Evolutionary conservation across 2,329 filamentous ascomycete genomes (phyloP), one percentile per base, ranked within the genome.

Genomic region (Parascedosporium putredinis): DNA sequence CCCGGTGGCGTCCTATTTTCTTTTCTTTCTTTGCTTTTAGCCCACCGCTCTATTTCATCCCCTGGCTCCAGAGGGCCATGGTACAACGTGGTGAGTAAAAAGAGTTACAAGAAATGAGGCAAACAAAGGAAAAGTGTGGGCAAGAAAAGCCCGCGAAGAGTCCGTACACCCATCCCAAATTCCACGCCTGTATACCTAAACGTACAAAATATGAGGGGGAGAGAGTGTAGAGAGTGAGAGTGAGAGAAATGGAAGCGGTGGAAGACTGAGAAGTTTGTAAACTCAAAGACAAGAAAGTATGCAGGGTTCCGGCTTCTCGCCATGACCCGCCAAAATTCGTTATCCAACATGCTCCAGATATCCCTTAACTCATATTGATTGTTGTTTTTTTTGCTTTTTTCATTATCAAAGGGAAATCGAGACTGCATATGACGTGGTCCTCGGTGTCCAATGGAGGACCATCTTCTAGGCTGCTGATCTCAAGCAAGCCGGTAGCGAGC

Each of bases 181-280:
- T 14, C 38, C 38, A 14, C 38, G 38, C 38, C 38, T 42, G 38
- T 42, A 42, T 42, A 9, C 38, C 38, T 42, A 42, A 40, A 42
- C 38, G 38, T 42, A 42, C 38, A 42, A 23, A 31, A 42, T 42
- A 42, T 42, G 38, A 42, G 38, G 20, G 18, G 20, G 38, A 42
- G 38, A 40, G 6, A 20, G 36, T 40, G 38, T 20, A 20, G 2
- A 23, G 38, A 50, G 31, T 38, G 23, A 42, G 33, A 50, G 16
- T 33, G 31, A 29, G 22, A 18, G 43, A 46, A 42, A 36, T 22
- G 33, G 44, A n/a, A n/a, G n/a, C n/a, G n/a, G n/a, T n/a, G n/a
- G n/a, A n/a, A n/a, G n/a, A n/a, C n/a, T n/a, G n/a, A n/a, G n/a
- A n/a, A n/a, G n/a, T n/a, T n/a, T n/a, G n/a, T n/a, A n/a, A n/a